phyloP scores from a whole-genome alignment of 2,329 filamentous ascomycete species.

The Epichloe coenophiala region DNA sequence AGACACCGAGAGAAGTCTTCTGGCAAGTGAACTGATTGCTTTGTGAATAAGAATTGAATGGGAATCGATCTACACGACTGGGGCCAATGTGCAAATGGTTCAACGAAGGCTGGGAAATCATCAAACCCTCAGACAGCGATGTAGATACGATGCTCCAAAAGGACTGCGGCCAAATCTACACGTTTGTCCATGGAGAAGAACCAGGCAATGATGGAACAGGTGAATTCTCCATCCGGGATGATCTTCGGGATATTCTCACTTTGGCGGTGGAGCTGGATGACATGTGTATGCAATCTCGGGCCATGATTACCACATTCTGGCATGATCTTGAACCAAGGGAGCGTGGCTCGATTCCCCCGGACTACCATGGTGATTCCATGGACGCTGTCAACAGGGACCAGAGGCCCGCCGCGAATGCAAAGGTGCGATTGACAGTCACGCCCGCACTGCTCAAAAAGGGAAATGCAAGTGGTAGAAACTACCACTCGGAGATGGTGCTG shows the following conservation, averaged over 20 bases:
- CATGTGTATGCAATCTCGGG: neutral
- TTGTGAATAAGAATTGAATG: neutral
- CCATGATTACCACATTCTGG: neutral
- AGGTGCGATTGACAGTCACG: slow-evolving; percentile 1
- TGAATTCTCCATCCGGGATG: neutral
- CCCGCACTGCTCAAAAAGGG: slow-evolving; percentile 8
- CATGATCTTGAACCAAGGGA: neutral
- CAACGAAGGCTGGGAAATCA: neutral
- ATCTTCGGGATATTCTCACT: neutral
- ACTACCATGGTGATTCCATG: neutral
- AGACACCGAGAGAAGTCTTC: neutral
- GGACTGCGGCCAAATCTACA: neutral
- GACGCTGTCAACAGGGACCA: neutral
- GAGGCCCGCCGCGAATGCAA: neutral
- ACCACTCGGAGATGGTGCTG: slow-evolving; percentile 2
- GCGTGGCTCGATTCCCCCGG: neutral
- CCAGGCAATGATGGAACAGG: neutral
- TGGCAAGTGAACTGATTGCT: neutral
- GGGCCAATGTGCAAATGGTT: neutral
- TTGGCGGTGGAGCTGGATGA: neutral
- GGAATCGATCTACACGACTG: neutral
- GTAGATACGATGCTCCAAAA: neutral
- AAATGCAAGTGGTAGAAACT: slow-evolving; percentile 7
- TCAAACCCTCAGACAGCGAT: neutral
- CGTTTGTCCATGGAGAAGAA: neutral